Evolutionary conservation across 257 asterid species (phyloP), one percentile per base, ranked within the genome.

Genomic region (Solanum bukasovii): DNA sequence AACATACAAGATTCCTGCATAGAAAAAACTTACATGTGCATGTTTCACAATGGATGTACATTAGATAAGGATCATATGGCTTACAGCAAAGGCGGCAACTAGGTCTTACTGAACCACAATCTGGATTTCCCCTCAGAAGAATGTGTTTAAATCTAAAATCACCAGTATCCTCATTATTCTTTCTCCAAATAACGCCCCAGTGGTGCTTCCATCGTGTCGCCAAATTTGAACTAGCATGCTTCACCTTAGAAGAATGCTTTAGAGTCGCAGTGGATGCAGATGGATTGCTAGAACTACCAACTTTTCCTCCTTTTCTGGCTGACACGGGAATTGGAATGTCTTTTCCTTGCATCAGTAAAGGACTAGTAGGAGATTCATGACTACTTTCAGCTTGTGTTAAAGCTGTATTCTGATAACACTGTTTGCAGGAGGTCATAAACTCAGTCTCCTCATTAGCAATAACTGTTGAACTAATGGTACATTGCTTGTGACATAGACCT

Each of bases 151-250:
- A 77, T 89, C 95, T 92, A 90, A 96, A 96, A 67, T 93, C 96
- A 25, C 46, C 95, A 46, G 90, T 90, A 74, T 92, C 94, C 21
- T 83, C 44, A 16, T 87, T 88, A 44, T 88, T 92, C 93, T 92
- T 95, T 91, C 89, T 93, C 98, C 98, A 94, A 65, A 90, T 92
- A 89, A 96, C 84, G 87, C 99, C 99, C 98, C 95, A 94, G 70
- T 49, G 86, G 18, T 90, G 87, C 83, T 91, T 94, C 44, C 82
- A 86, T 89, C 88, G 93, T 86, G 89, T 90, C 42, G 88, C 91
- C 78, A 70, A 86, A 74, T 86, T 89, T 86, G 94, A 59, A 70
- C 63, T 85, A 63, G 71, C 75, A 42, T 92, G 89, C 92, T 92
- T 93, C 89, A 70, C 85, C 78, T 86, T 91, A 27, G 93, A 83